Evolutionary conservation across 177 flowering plant genomes (phyloP).

Genomic region (Vitis hybrid): DNA sequence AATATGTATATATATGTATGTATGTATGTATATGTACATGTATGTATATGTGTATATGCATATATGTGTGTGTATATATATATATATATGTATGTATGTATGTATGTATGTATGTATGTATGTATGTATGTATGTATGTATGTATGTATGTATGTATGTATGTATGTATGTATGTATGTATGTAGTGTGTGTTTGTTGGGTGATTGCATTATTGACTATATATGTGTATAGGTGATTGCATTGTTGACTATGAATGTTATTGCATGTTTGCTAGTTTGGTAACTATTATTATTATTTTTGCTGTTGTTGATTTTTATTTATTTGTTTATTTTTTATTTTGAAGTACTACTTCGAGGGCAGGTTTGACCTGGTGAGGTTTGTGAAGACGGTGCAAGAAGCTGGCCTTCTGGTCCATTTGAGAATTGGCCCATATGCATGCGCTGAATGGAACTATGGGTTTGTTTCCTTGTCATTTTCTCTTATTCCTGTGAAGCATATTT

Average conservation of each 20-base stretch:
- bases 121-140: too few relatives aligned
- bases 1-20: too few relatives aligned
- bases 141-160: too few relatives aligned
- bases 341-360: constrained; percentile 56
- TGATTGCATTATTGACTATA: too few relatives aligned
- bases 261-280: neutral
- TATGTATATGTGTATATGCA: too few relatives aligned
- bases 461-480: neutral
- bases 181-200: too few relatives aligned
- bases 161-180: too few relatives aligned
- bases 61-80: too few relatives aligned
- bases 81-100: accelerated
- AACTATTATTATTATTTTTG: neutral
- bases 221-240: too few relatives aligned
- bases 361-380: constrained; percentile 46
- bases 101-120: too few relatives aligned
- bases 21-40: too few relatives aligned
- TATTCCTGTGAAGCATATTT: neutral
- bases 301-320: neutral
- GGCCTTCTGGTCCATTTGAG: constrained; percentile 53
- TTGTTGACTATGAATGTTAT: too few relatives aligned
- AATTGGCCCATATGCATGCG: constrained; percentile 63
- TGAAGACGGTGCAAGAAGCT: constrained; percentile 50
- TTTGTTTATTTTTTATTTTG: neutral
- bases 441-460: constrained; percentile 67